Evolutionary conservation across 257 asterid species (phyloP).

Genomic region (Nicotiana knightiana): DNA sequence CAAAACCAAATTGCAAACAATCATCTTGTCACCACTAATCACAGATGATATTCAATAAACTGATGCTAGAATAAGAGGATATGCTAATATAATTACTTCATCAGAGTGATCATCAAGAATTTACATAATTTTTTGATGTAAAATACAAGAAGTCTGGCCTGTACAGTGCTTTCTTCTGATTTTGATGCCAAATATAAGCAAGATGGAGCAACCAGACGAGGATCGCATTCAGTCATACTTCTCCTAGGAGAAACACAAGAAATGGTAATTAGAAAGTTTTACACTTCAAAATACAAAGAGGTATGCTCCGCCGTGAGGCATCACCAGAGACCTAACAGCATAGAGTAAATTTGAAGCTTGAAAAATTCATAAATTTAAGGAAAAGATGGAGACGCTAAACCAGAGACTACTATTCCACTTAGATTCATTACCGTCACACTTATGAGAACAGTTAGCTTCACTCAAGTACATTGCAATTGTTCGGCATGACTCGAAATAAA

Average conservation of each 20-base stretch:
- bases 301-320: neutral
- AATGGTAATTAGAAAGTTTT: neutral
- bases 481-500: too few species aligned
- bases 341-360: neutral
- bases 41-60: neutral
- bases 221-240: constrained; percentile 86
- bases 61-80: neutral
- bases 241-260: constrained; percentile 37
- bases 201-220: constrained; percentile 89
- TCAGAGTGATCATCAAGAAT: constrained; percentile 4
- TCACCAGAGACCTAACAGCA: neutral
- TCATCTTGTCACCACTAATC: neutral
- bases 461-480: too few species aligned
- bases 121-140: constrained; percentile 78
- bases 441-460: too few species aligned
- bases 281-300: neutral
- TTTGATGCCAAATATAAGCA: constrained; percentile 96
- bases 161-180: constrained; percentile 96
- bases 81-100: neutral
- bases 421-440: too few species aligned
- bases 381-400: neutral
- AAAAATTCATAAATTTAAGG: neutral
- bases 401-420: neutral
- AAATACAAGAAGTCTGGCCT: constrained; percentile 79
- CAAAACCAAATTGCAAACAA: constrained; percentile 20